Conservation (phyloP, 2,329 filamentous ascomycete genomes). For the Pezicula carpinea region DNA sequence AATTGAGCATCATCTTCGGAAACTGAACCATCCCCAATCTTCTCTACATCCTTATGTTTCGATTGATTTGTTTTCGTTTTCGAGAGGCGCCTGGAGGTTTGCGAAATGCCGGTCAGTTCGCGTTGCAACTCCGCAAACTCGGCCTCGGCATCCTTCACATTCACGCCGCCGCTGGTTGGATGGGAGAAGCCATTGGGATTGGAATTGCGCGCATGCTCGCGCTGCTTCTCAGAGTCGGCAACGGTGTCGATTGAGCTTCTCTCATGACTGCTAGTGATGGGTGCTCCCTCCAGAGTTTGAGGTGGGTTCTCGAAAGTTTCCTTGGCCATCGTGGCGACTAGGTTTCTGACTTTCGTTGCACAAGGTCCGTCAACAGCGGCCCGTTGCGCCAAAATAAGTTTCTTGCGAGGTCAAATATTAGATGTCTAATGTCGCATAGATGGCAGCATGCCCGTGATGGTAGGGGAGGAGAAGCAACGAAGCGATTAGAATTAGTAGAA, state of each 20-base stretch:
- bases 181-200: conserved; percentile 45
- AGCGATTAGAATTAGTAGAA: too few species aligned
- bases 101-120: conserved; percentile 54
- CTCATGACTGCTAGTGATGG: neutral
- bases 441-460: too few species aligned
- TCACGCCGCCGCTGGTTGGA: conserved; percentile 32
- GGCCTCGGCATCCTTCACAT: conserved; percentile 59
- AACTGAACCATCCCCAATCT: conserved; percentile 39
- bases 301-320: neutral
- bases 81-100: conserved; percentile 46
- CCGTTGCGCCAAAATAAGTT: too few species aligned
- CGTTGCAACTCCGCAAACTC: conserved; percentile 66
- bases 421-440: too few species aligned
- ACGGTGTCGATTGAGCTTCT: neutral
- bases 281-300: neutral
- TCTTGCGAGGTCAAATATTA: too few species aligned
- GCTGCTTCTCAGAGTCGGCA: conserved; percentile 38
- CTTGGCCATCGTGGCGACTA: neutral
- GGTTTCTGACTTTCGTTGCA: too few species aligned
- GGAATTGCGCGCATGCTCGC: conserved; percentile 23
- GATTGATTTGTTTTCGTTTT: conserved; percentile 36
- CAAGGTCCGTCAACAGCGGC: too few species aligned
- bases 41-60: conserved; percentile 50
- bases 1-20: conserved; percentile 55
- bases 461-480: too few species aligned